Evolutionary conservation across 305 asterid species (phyloP), one percentile per base, ranked within the genome.

Genomic region (Fraxinus paxiana): DNA sequence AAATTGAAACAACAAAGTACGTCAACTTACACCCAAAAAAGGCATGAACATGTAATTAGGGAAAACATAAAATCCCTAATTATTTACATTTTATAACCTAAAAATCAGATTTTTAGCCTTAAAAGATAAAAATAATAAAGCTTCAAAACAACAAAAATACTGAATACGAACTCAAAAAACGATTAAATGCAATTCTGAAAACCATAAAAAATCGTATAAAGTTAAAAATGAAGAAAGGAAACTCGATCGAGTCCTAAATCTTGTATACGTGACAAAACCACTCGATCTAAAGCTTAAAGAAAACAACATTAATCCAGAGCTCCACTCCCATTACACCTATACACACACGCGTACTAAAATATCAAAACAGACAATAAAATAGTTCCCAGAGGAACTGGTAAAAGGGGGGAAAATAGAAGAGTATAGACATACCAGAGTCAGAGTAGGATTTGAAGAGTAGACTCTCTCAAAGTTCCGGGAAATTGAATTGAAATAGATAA

Each of bases 241-340:
- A 88, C 80, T 78, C 78, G 81, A 89, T 83, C 82, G 69, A 86
- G 81, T 87, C 89, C 88, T 88, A 88, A 86, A 83, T 84, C 87
- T 65, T 22, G 69, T 18, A 73, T 63, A 73, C 31, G 73, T 73
- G 31, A 41, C n/a, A 78, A 20, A 13, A 31, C 17, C 82, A 85
- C 75, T 77, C 83, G 89, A 88, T 85, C 90, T 83, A 84, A 78
- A 79, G 65, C 86, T 75, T 26, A 54, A 87, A 80, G 65, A 79
- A 70, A 65, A 77, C 78, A 73, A 76, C 15, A 75, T 8, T 82
- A 61, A 38, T 6, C 72, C 77, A 81, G 79, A 67, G 77, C 35
- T 63, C 8, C 76, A 22, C 7, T 43, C 81, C 79, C 56, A 20
- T 9, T 22, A 24, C 31, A 63, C 34, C 33, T 13, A 63, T 24